Conservation (phyloP, 2,329 filamentous ascomycete species). For the Periconia digitata region DNA sequence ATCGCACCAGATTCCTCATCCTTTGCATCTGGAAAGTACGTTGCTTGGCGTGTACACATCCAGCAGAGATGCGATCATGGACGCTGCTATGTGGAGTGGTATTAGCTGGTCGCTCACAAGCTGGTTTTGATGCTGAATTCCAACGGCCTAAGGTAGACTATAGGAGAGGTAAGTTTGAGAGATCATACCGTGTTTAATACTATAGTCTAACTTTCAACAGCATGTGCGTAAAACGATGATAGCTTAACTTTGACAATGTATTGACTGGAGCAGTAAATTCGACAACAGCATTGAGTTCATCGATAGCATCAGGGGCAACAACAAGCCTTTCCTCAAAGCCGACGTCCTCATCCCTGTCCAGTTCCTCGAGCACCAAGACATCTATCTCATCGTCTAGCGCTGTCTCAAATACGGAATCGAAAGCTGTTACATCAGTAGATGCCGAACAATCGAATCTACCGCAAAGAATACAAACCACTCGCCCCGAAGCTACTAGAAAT, state of each 20-base stretch:
- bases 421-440: conserved; percentile 2
- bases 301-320: neutral
- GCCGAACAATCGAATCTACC: neutral
- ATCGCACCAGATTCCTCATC: neutral
- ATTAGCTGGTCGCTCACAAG: conserved; percentile 15
- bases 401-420: neutral
- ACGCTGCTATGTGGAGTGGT: conserved; percentile 19
- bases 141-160: conserved; percentile 8
- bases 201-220: conserved; percentile 14
- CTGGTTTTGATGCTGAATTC: neutral
- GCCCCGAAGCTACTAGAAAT: neutral
- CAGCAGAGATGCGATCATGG: conserved; percentile 24
- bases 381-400: neutral
- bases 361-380: neutral
- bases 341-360: neutral
- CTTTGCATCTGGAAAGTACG: neutral
- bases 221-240: conserved; percentile 15
- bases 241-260: neutral
- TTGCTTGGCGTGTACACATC: neutral
- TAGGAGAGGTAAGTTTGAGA: conserved; percentile 20
- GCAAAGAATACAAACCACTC: neutral
- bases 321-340: neutral
- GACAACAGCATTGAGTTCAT: neutral
- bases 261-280: conserved; percentile 6
- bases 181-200: neutral